These are phyloP conservation scores for Termitomyces sp. DNA, from an alignment of 768 basidiomycete genomes.

Conservation along the genomic window DNA sequence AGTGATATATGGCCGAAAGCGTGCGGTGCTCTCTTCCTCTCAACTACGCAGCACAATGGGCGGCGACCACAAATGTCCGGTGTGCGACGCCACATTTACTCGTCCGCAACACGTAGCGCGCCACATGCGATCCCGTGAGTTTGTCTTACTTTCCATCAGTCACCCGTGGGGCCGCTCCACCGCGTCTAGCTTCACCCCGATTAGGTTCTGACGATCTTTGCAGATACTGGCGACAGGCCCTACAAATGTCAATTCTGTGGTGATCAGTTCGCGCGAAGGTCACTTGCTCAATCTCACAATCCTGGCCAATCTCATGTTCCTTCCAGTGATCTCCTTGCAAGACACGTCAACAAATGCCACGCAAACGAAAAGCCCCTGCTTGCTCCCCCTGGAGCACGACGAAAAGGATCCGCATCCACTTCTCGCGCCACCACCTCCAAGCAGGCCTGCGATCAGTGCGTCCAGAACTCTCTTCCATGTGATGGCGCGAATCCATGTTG, in stretches of 20 bases:
- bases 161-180: slow-evolving; percentile 16
- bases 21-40: not conserved
- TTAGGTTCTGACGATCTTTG: not conserved
- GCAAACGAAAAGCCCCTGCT: slow-evolving; percentile 61
- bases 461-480: slow-evolving; percentile 69
- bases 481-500: slow-evolving; percentile 80
- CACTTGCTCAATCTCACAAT: slow-evolving; percentile 4
- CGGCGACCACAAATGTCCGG: slow-evolving; percentile 84
- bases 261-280: slow-evolving; percentile 89
- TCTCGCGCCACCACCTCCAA: slow-evolving; percentile 76
- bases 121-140: slow-evolving; percentile 89
- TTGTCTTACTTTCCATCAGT: not conserved
- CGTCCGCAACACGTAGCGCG: slow-evolving; percentile 87
- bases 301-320: too few relatives aligned
- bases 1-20: too few relatives aligned
- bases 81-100: slow-evolving; percentile 85
- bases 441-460: slow-evolving; percentile 84
- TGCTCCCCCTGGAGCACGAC: slow-evolving; percentile 39
- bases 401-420: slow-evolving; percentile 64
- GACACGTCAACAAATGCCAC: slow-evolving; percentile 88
- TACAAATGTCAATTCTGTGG: slow-evolving; percentile 88
- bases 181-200: slow-evolving; percentile 9
- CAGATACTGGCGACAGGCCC: slow-evolving; percentile 86
- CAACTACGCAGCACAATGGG: slow-evolving; percentile 45
- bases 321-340: slow-evolving; percentile 73